phyloP scores from a whole-genome alignment of 352 stramenopile genomes.

The Pythium biforme region DNA sequence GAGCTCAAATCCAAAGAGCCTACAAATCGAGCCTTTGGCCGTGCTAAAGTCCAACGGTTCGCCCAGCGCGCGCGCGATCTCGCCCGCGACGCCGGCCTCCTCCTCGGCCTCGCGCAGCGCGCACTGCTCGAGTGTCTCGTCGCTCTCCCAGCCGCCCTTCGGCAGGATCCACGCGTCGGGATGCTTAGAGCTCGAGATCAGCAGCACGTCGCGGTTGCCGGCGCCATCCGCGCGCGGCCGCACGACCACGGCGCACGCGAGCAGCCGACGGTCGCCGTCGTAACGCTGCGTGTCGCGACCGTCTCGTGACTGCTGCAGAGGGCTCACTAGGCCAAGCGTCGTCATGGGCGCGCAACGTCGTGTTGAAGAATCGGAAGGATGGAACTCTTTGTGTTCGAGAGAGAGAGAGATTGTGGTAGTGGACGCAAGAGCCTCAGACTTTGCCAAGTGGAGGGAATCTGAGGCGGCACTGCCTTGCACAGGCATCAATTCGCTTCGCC shows the following conservation, averaged over 20 bases:
- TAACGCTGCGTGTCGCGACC: conserved; percentile 71
- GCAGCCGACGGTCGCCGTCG: conserved; percentile 49
- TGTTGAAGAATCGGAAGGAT: background rate
- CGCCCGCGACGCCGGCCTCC: conserved; percentile 83
- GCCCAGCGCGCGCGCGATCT: conserved; percentile 41
- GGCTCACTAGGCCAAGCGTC: conserved; percentile 6
- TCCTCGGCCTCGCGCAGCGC: conserved; percentile 93
- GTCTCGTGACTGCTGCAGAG: conserved; percentile 46
- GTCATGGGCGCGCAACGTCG: background rate
- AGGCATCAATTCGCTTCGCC: background rate
- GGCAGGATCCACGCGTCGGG: conserved; percentile 92
- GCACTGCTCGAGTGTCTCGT: conserved; percentile 91
- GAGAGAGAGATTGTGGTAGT: background rate
- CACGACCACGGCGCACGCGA: conserved; percentile 53
- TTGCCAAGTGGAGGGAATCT: background rate
- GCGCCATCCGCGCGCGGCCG: conserved; percentile 6
- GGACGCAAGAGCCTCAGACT: background rate
- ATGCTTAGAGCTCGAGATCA: conserved; percentile 91
- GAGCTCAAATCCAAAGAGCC: conserved; percentile 52
- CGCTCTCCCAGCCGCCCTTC: conserved; percentile 96
- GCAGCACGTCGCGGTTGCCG: conserved; percentile 41
- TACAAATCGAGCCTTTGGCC: conserved; percentile 43
- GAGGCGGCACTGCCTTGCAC: background rate
- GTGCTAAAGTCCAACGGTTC: conserved; percentile 44
- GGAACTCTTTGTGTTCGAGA: background rate